Conservation (phyloP, 345 rosid genomes). For the Eucalyptus dawsonii region DNA sequence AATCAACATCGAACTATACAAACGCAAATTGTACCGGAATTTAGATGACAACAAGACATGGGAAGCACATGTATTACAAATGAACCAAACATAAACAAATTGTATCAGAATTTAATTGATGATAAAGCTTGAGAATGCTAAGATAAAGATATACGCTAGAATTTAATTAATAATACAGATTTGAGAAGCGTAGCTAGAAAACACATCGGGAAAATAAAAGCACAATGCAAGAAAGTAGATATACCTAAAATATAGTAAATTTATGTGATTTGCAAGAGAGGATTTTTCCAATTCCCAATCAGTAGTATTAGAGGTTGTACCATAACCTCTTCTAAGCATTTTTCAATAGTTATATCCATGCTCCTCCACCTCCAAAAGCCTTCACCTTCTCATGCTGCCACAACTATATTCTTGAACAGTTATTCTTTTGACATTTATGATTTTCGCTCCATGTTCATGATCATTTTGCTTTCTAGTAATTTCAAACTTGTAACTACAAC, state of each 20-base stretch:
- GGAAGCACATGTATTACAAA: not conserved
- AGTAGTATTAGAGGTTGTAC: not conserved
- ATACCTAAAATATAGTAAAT: not conserved
- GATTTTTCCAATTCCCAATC: not conserved
- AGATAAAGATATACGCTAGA: too few relatives aligned
- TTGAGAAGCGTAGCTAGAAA: not conserved
- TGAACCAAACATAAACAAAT: not conserved
- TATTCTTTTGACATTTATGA: not conserved
- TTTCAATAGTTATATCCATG: not conserved
- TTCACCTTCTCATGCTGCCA: not conserved
- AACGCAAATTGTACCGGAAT: rapidly evolving
- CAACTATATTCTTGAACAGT: not conserved
- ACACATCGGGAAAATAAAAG: not conserved
- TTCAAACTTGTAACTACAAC: not conserved
- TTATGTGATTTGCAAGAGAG: not conserved
- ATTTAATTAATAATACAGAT: too few relatives aligned
- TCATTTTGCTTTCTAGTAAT: not conserved
- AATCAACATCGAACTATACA: not conserved
- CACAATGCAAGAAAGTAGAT: not conserved
- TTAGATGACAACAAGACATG: not conserved
- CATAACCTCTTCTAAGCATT: not conserved
- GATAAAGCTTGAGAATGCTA: not conserved
- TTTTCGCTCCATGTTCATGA: not conserved
- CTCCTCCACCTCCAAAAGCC: not conserved
- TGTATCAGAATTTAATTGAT: too few relatives aligned